These are phyloP conservation scores for Colletotrichum plurivorum DNA, from an alignment of 2,329 filamentous ascomycete species.

Conservation along the genomic window DNA sequence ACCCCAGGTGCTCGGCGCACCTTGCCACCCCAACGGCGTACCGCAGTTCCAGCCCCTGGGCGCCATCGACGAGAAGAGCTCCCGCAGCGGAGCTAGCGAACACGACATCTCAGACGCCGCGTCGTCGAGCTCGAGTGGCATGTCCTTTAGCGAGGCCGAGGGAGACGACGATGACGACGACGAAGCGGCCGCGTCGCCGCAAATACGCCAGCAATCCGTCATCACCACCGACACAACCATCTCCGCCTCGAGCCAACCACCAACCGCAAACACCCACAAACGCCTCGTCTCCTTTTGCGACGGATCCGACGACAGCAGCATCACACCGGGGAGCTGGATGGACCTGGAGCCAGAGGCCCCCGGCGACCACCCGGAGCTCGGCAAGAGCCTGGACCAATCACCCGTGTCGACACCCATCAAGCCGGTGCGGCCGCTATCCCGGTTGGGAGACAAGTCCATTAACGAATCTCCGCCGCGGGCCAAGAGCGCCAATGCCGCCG, in stretches of 20 bases:
- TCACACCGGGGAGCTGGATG: slow-evolving; percentile 40
- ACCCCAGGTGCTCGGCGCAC: slow-evolving; percentile 21
- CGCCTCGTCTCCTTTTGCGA: slow-evolving; percentile 28
- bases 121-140: slow-evolving; percentile 50
- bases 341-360: slow-evolving; percentile 41
- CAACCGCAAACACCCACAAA: slow-evolving; percentile 42
- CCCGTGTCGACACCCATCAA: slow-evolving; percentile 35
- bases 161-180: slow-evolving; percentile 44
- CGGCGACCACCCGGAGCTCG: slow-evolving; percentile 31
- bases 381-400: slow-evolving; percentile 35
- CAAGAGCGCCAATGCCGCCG: slow-evolving; percentile 37
- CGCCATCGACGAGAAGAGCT: slow-evolving; percentile 39
- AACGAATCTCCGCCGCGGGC: slow-evolving; percentile 36
- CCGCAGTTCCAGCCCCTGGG: slow-evolving; percentile 36
- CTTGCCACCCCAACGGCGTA: slow-evolving; percentile 31
- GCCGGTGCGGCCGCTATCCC: slow-evolving; percentile 36
- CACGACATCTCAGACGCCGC: slow-evolving; percentile 43
- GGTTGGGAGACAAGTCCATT: slow-evolving; percentile 34
- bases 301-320: slow-evolving; percentile 23
- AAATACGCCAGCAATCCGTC: slow-evolving; percentile 52
- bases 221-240: slow-evolving; percentile 58
- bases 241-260: slow-evolving; percentile 49
- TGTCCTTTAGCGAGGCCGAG: slow-evolving; percentile 53
- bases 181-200: slow-evolving; percentile 32
- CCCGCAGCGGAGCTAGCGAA: slow-evolving; percentile 35